Percentiles rank a stretch among this genome's conserved stretches.
Conservation (phyloP, 192 early-diverging fungal genomes). For the Chytriomyces sp. region DNA sequence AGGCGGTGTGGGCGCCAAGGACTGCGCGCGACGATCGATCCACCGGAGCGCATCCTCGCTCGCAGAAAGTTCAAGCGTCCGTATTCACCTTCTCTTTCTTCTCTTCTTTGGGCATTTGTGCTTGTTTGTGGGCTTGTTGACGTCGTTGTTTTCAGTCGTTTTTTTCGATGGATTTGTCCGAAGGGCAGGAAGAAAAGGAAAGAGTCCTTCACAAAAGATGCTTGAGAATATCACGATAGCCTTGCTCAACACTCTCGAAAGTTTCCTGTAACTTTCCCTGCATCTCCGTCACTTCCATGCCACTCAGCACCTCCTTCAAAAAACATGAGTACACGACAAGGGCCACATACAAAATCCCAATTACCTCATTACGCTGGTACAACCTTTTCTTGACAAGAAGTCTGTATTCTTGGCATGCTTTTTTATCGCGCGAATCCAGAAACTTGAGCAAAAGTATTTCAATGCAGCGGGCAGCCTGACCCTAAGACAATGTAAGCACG, state of each 20-base stretch:
- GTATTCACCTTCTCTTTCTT: background rate
- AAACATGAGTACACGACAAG: constrained; percentile 5
- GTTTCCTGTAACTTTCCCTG: constrained; percentile 77
- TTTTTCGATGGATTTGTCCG: background rate
- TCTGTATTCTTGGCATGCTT: constrained; percentile 60
- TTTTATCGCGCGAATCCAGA: constrained; percentile 55
- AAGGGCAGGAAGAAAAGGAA: background rate
- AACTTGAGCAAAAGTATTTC: constrained; percentile 74
- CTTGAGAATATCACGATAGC: constrained; percentile 55
- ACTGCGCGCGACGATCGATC: no score
- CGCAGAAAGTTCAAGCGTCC: no score
- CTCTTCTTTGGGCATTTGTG: background rate
- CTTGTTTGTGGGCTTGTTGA: background rate
- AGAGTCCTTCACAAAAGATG: background rate
- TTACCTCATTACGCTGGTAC: constrained; percentile 74
- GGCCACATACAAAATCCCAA: background rate
- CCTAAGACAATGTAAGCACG: constrained; percentile 40
- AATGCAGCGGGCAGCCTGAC: constrained; percentile 79
- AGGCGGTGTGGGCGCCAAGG: no score
- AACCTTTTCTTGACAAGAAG: constrained; percentile 84
- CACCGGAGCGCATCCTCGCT: no score
- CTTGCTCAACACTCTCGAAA: constrained; percentile 72
- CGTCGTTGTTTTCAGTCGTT: background rate
- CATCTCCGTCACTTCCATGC: constrained; percentile 65
- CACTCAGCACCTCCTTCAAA: constrained; percentile 63